Percentiles rank a stretch among this genome's conserved stretches.
Conservation (phyloP, 345 rosid species). For the Corymbia maculata region DNA sequence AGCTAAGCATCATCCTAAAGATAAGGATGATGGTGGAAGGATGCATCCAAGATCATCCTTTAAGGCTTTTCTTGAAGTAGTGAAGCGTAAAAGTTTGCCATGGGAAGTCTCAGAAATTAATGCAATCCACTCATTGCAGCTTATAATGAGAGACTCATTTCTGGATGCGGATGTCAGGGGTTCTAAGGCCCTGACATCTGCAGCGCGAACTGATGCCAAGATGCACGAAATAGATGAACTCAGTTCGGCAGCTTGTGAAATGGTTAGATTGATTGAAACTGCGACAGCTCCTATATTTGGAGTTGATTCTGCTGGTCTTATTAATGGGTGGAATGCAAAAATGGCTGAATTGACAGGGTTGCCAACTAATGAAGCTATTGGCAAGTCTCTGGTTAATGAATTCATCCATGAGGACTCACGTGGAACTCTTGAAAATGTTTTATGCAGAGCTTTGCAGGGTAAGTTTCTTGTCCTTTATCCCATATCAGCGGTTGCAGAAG, state of each 20-base stretch:
- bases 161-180: constrained; percentile 22
- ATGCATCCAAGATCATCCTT: constrained; percentile 85
- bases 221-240: constrained; percentile 41
- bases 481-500: background rate
- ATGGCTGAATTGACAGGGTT: constrained; percentile 67
- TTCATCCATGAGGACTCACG: constrained; percentile 60
- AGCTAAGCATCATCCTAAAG: constrained; percentile 64
- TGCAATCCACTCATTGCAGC: constrained; percentile 72
- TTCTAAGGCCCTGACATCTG: constrained; percentile 20
- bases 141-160: constrained; percentile 66
- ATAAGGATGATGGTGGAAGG: constrained; percentile 54
- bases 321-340: constrained; percentile 86
- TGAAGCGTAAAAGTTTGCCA: constrained; percentile 60
- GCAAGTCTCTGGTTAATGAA: constrained; percentile 57
- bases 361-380: constrained; percentile 50
- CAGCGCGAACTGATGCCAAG: constrained; percentile 11
- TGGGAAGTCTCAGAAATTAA: constrained; percentile 82
- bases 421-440: constrained; percentile 26
- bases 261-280: constrained; percentile 82
- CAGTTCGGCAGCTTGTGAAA: constrained; percentile 66
- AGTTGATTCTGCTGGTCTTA: constrained; percentile 57
- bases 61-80: constrained; percentile 76
- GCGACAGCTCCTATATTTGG: constrained; percentile 85
- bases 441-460: constrained; percentile 69
- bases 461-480: background rate